Conservation (phyloP, 129 eudicot species). For the Saposhnikovia divaricata region DNA sequence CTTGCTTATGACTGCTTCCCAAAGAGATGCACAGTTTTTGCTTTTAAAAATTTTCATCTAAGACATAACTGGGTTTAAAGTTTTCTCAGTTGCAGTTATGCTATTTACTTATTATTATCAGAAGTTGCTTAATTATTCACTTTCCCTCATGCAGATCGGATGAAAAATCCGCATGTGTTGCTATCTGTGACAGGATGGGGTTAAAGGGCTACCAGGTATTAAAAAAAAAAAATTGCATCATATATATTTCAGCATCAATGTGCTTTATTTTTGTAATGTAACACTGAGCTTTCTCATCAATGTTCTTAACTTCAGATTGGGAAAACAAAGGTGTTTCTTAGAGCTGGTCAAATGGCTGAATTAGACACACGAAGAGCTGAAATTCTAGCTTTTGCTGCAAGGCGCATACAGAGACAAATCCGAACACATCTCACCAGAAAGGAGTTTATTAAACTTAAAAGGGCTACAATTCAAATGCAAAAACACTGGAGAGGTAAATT, state of each 20-base stretch:
- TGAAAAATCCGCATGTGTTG: constrained; percentile 86
- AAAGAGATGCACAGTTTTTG: background rate
- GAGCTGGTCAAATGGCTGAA: constrained; percentile 99
- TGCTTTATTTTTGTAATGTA: background rate
- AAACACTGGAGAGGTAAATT: constrained; percentile 89
- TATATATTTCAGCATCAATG: background rate
- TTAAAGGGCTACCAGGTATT: constrained; percentile 88
- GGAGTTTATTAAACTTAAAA: constrained; percentile 59
- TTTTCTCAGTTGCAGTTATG: background rate
- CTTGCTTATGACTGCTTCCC: background rate
- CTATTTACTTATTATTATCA: background rate
- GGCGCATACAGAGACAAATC: constrained; percentile 84
- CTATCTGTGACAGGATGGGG: constrained; percentile 85
- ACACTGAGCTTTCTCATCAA: constrained; percentile 15
- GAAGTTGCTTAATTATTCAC: background rate
- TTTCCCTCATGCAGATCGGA: constrained; percentile 53
- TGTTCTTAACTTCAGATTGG: constrained; percentile 60
- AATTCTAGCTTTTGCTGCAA: constrained; percentile 80
- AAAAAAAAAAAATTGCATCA: constrained; percentile 3
- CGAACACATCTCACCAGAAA: constrained; percentile 80
- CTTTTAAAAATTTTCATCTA: background rate
- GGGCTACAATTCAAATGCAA: constrained; percentile 65
- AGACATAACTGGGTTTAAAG: background rate
- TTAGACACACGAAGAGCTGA: constrained; percentile 94
- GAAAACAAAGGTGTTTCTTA: constrained; percentile 84